Evolutionary conservation across 2,329 filamentous ascomycete species (phyloP), one percentile per base, ranked within the genome.

Genomic region (Delphinella strobiligena): DNA sequence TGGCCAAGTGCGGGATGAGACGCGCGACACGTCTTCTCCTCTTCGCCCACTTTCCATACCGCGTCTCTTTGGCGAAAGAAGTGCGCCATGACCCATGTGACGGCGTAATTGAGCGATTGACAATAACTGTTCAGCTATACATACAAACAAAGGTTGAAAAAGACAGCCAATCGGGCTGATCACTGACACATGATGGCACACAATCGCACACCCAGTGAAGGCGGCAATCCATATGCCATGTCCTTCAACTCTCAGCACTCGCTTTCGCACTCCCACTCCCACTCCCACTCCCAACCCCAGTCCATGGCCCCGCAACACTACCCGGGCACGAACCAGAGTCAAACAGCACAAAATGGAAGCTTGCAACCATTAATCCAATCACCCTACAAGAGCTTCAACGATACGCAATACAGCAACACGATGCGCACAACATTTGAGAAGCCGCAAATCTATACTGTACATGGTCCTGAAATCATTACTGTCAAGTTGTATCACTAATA

Each of bases 401-500:
- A 43, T 29, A 24, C 41, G 11, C 27, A 29, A 17, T 43, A 43
- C n/a, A 34, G 40, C 14, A 35, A 38, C 19, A 31, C 31, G n/a
- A 37, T 42, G 41, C 41, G 38, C 38, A 36, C 37, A 34, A 43
- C 34, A 5, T 41, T 34, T 17, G 54, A 65, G 24, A 53, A 58
- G 53, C 63, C 67, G 33, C 66, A 69, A 51, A 70, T 70, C 46
- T 70, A 70, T 48, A 69, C 67, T 7, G 65, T 68, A 51, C 36
- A 62, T 50, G 17, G 31, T 18, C 14, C 29, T 7, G 15, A 31
- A 15, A n/a, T 10, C 9, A 19, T 11, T 32, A 10, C n/a, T 5
- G 9, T 12, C 14, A 14, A 16, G 9, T 11, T 18, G 17, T 12
- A 22, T 11, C 11, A 29, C 44, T 47, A 19, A 45, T 24, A 32